Percentiles rank a stretch among this genome's conserved stretches.
These are phyloP conservation scores for Eutypella sp. DNA, from an alignment of 2,329 filamentous ascomycete species.

Conservation along the genomic window DNA sequence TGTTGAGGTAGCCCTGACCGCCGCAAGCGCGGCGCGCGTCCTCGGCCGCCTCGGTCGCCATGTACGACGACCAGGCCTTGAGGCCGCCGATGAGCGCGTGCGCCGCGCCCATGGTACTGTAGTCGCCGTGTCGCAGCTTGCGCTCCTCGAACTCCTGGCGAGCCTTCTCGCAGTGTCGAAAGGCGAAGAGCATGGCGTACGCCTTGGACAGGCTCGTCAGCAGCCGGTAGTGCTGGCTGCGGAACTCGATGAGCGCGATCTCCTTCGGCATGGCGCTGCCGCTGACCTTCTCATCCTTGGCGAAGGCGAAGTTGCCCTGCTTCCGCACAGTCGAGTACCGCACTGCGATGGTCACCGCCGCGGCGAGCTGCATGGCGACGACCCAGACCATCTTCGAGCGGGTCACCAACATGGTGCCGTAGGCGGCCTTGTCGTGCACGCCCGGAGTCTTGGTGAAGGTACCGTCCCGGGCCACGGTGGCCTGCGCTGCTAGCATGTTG, in stretches of 20 bases:
- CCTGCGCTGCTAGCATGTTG: conserved; percentile 26
- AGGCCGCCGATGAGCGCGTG: conserved; percentile 23
- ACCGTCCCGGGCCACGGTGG: conserved; percentile 24
- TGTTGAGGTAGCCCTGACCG: conserved; percentile 32
- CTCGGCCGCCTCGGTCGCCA: conserved; percentile 25
- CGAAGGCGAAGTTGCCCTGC: conserved; percentile 13
- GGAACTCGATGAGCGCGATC: conserved; percentile 19
- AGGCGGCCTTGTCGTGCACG: conserved; percentile 27
- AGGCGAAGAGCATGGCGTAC: conserved; percentile 23
- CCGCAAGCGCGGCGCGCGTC: conserved; percentile 31
- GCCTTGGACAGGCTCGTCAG: conserved; percentile 21
- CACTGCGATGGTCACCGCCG: conserved; percentile 29
- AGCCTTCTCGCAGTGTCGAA: conserved; percentile 5
- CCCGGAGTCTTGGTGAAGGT: conserved; percentile 17
- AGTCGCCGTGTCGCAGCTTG: background rate
- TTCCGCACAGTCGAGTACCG: conserved; percentile 26
- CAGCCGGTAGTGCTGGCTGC: conserved; percentile 22
- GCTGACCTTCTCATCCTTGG: too few relatives aligned
- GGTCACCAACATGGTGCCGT: conserved; percentile 29
- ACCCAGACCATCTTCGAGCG: conserved; percentile 23
- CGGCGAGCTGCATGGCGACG: conserved; percentile 23
- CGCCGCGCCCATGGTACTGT: conserved; percentile 10
- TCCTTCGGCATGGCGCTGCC: conserved; percentile 9
- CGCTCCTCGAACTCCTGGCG: background rate
- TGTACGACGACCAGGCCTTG: conserved; percentile 23